Conservation (phyloP, 169 alveolate species). For the Neospora caninum region DNA sequence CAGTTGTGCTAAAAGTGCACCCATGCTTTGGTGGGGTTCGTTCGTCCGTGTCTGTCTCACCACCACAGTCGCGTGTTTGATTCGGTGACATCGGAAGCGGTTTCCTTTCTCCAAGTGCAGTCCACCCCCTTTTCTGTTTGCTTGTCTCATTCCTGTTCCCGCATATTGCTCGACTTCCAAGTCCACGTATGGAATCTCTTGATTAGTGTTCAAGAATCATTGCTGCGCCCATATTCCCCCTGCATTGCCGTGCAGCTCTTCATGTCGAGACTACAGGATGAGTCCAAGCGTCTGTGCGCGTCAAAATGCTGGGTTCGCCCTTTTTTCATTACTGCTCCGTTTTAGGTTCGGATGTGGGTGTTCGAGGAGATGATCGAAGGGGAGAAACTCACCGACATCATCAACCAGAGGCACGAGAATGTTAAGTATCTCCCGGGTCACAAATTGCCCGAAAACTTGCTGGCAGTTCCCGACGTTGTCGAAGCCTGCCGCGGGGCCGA, state of each 20-base stretch:
- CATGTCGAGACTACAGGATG: neutral
- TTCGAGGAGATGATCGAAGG: conserved; percentile 87
- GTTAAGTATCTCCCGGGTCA: conserved; percentile 88
- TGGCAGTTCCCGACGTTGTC: conserved; percentile 85
- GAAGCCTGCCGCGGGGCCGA: conserved; percentile 88
- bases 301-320: neutral
- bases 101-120: too few species aligned
- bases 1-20: too few species aligned
- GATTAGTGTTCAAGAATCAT: too few species aligned
- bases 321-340: neutral
- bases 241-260: neutral
- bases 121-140: too few species aligned
- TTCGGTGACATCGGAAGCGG: too few species aligned
- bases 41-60: too few species aligned
- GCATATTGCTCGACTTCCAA: too few species aligned
- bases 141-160: too few species aligned
- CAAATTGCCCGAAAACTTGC: conserved; percentile 86
- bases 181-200: too few species aligned
- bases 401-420: conserved; percentile 88
- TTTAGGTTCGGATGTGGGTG: conserved; percentile 88
- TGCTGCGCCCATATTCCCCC: neutral
- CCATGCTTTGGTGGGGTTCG: too few species aligned
- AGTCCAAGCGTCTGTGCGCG: neutral
- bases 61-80: too few species aligned
- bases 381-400: conserved; percentile 84